Base-by-base conservation (phyloP, 306 rosid genomes). In the Mimosa pudica region DNA sequence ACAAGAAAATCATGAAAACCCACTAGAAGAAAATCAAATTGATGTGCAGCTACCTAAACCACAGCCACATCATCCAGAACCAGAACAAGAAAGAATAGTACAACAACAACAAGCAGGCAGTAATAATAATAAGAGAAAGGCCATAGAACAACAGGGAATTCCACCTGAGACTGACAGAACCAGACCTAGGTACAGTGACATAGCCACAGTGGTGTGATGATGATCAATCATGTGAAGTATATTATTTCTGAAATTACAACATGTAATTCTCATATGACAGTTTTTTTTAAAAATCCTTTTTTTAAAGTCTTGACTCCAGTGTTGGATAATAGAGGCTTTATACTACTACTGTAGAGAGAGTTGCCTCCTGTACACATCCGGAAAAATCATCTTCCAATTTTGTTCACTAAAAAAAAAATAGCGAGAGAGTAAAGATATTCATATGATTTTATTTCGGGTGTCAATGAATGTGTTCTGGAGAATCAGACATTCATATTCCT, bases 121-220 rank as follows among this genome's bases (percentile, higher is more conserved):
- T 70, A 85, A 30, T 70, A 85, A 30, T 74, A 90, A 88, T 82
- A 94, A 94, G 91, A 87, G 98, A 82, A 94, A 91, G 88, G 82
- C 83, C 76, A 79, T 91, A 84, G 98, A 94, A 80, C 97, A 92
- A 54, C 68, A 62, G 68, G 86, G 89, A 2, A 80, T 87, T 81
- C 83, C 97, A 32, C 87, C 97, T n/a, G 98, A 92, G 84, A 86
- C 97, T 49, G 98, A 92, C 73, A 92, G 97, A 88, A 91, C 92
- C 64, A 91, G 97, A 87, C 93, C 91, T 67, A 88, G 95, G 85
- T 92, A 86, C 91, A 86, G 81, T 84, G 97, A 88, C 71, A 81
- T 94, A 64, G 81, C 98, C 74, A 86, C 97, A 70, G 86, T 85
- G 68, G 93, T 90, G 80, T 38, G 42, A 38, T 92, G 87, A 85